Percentiles rank a stretch among this genome's conserved stretches.
phyloP scores from a whole-genome alignment of 805 yeast species.

The Wickerhamiella bombiphila region DNA sequence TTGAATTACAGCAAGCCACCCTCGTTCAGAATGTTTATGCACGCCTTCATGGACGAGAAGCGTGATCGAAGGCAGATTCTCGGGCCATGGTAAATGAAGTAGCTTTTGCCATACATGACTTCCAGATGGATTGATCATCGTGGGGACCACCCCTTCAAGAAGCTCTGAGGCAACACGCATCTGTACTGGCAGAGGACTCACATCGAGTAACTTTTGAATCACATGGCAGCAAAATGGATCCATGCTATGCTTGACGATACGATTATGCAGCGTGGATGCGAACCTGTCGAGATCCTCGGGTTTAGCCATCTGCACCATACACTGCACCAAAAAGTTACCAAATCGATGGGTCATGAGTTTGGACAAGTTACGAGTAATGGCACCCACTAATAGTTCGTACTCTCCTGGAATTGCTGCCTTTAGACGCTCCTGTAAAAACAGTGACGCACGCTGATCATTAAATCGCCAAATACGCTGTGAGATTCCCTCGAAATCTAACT shows the following conservation, averaged over 20 bases:
- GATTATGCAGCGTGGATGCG: slow-evolving; percentile 20
- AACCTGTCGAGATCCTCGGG: slow-evolving; percentile 22
- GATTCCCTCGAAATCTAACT: slow-evolving; percentile 1
- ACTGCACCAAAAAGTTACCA: slow-evolving; percentile 30
- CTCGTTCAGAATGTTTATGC: slow-evolving; percentile 2
- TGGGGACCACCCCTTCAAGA: slow-evolving; percentile 20
- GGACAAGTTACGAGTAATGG: slow-evolving; percentile 20
- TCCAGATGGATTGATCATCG: slow-evolving; percentile 27
- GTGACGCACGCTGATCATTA: slow-evolving; percentile 30
- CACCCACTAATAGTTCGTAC: slow-evolving; percentile 20
- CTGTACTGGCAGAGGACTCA: slow-evolving; percentile 20
- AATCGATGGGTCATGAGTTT: slow-evolving; percentile 28
- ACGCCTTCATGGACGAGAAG: slow-evolving; percentile 12
- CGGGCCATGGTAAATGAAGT: slow-evolving; percentile 24
- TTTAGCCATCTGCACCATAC: slow-evolving; percentile 23
- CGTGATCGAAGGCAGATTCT: slow-evolving; percentile 11
- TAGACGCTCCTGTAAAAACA: slow-evolving; percentile 28
- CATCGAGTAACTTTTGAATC: slow-evolving; percentile 28
- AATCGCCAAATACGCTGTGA: slow-evolving; percentile 9
- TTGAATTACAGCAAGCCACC: slow-evolving; percentile 11
- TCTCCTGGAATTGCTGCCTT: slow-evolving; percentile 21
- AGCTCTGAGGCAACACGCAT: slow-evolving; percentile 26
- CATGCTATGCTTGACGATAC: slow-evolving; percentile 22
- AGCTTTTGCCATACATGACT: slow-evolving; percentile 33
- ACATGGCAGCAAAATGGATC: slow-evolving; percentile 31